A percentile compares a stretch with the other conserved stretches of the same genome.
These are phyloP conservation scores for Geotrichum macrosporum DNA, from an alignment of 1,139 yeast genomes.

Conservation along the genomic window DNA sequence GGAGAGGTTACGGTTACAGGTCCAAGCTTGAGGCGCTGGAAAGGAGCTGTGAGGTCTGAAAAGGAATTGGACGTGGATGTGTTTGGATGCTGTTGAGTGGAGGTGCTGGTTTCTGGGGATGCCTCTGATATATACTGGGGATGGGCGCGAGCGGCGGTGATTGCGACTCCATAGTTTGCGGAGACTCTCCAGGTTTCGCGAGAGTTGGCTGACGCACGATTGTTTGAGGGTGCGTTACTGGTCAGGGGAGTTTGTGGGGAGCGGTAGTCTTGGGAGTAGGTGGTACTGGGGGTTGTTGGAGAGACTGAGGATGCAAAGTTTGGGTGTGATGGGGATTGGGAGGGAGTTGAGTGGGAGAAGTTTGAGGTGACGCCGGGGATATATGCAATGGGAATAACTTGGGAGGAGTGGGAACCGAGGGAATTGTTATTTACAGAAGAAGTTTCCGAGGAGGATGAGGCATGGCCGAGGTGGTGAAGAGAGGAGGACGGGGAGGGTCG, in stretches of 20 bases:
- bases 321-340: background rate
- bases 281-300: background rate
- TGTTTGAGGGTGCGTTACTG: background rate
- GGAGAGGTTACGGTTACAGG: no score
- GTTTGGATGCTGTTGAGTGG: no score
- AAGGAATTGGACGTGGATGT: no score
- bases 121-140: no score
- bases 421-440: conserved; percentile 2
- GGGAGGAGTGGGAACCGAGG: conserved; percentile 52
- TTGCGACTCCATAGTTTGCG: background rate
- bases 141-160: no score
- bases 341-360: conserved; percentile 3
- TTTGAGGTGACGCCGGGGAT: conserved; percentile 64
- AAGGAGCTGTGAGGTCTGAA: no score
- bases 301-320: conserved; percentile 11
- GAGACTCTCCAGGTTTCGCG: background rate
- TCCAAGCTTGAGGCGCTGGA: no score
- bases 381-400: conserved; percentile 77
- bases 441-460: background rate
- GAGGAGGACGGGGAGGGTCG: conserved; percentile 13
- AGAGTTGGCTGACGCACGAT: background rate
- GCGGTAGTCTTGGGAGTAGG: background rate
- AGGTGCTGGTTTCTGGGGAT: no score
- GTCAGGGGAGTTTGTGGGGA: background rate
- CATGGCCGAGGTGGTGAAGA: conserved; percentile 5